phyloP scores from a whole-genome alignment of 371 early-diverging fungal species.

The Haplosporangium sp. region DNA sequence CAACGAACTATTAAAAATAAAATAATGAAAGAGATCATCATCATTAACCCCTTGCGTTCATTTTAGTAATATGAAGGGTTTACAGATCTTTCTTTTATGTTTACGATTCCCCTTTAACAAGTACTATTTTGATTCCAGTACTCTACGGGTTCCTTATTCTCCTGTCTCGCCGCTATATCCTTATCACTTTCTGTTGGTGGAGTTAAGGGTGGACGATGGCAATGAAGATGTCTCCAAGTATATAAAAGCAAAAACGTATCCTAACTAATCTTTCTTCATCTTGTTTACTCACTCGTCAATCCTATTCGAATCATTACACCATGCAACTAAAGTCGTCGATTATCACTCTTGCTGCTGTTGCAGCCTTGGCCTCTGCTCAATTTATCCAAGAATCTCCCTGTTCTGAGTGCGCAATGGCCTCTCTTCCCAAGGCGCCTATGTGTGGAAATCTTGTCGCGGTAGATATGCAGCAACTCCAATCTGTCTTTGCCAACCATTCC shows the following conservation, averaged over 20 bases:
- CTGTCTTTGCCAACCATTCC: conserved; percentile 13
- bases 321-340: conserved; percentile 22
- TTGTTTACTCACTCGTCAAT: background rate
- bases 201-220: background rate
- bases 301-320: background rate
- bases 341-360: conserved; percentile 10
- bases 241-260: background rate
- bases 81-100: background rate
- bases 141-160: background rate
- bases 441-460: conserved; percentile 14
- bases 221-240: background rate
- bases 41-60: too few species aligned
- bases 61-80: background rate
- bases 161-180: conserved; percentile 1
- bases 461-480: conserved; percentile 5
- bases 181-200: background rate
- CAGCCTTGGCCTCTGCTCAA: conserved; percentile 7
- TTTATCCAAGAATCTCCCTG: conserved; percentile 12
- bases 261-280: background rate
- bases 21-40: too few species aligned
- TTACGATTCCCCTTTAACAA: background rate
- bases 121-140: background rate
- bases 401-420: conserved; percentile 8
- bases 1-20: too few species aligned
- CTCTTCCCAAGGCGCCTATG: conserved; percentile 14